Conservation (phyloP, 1,284 basidiomycete genomes). For the Ganoderma resinaceum region DNA sequence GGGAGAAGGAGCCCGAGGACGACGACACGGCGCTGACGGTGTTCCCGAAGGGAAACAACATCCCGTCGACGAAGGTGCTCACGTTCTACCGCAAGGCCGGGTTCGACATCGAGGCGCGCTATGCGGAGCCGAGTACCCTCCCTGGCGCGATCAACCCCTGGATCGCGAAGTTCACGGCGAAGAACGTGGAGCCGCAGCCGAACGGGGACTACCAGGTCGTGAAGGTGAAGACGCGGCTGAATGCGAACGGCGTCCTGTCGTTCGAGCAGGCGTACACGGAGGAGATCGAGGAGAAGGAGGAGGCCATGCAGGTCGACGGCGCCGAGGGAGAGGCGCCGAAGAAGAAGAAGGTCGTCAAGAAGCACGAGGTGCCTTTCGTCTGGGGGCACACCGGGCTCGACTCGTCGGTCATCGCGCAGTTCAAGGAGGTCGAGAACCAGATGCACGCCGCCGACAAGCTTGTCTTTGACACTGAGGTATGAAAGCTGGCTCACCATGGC, state of each 20-base stretch:
- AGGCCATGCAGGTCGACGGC: slow-evolving; percentile 78
- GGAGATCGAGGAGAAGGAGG: slow-evolving; percentile 83
- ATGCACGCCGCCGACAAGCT: slow-evolving; percentile 93
- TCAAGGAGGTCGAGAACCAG: slow-evolving; percentile 82
- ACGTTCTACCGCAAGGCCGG: slow-evolving; percentile 91
- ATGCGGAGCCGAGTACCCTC: slow-evolving; percentile 72
- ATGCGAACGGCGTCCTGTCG: slow-evolving; percentile 84
- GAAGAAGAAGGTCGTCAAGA: slow-evolving; percentile 84
- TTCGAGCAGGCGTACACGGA: slow-evolving; percentile 89
- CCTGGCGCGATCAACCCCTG: slow-evolving; percentile 86
- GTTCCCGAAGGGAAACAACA: slow-evolving; percentile 82
- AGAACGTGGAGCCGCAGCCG: slow-evolving; percentile 73
- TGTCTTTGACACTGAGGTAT: slow-evolving; percentile 92
- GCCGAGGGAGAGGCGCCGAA: slow-evolving; percentile 62
- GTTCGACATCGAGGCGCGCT: slow-evolving; percentile 87
- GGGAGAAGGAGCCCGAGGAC: slow-evolving; percentile 78
- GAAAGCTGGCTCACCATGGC: slow-evolving; percentile 30
- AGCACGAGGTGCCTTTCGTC: slow-evolving; percentile 81
- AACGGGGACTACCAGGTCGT: slow-evolving; percentile 80
- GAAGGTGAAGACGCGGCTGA: slow-evolving; percentile 90
- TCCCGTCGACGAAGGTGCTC: slow-evolving; percentile 93
- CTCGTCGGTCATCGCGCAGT: slow-evolving; percentile 63
- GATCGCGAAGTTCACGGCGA: slow-evolving; percentile 82
- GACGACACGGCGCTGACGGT: slow-evolving; percentile 91
- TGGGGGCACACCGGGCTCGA: slow-evolving; percentile 71